phyloP scores from a whole-genome alignment of 345 rosid species.

The Citrus cavaleriei region DNA sequence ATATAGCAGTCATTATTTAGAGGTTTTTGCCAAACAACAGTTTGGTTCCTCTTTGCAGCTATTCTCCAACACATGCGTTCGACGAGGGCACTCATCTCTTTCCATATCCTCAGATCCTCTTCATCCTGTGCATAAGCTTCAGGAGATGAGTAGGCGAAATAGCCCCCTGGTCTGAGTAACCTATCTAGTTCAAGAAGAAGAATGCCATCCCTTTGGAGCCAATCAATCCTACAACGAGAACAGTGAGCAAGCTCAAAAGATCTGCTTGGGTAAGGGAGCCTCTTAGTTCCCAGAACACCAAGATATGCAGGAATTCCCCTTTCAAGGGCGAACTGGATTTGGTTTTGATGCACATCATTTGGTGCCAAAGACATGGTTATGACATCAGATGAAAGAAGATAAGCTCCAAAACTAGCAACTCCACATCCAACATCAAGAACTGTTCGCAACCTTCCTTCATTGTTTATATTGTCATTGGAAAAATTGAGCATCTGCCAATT shows the following conservation, averaged over 20 bases:
- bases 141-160: constrained; percentile 97
- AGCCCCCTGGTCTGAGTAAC: constrained; percentile 95
- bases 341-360: constrained; percentile 98
- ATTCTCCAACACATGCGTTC: constrained; percentile 96
- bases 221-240: constrained; percentile 96
- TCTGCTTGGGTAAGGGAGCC: constrained; percentile 98
- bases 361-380: constrained; percentile 93
- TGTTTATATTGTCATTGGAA: constrained; percentile 58
- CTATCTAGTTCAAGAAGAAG: constrained; percentile 98
- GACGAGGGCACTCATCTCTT: constrained; percentile 87
- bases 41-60: constrained; percentile 88
- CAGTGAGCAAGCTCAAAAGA: constrained; percentile 98
- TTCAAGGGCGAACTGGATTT: constrained; percentile 97
- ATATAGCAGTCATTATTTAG: constrained; percentile 82
- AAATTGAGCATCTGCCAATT: constrained; percentile 90
- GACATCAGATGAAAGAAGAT: constrained; percentile 82
- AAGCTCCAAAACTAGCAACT: constrained; percentile 98
- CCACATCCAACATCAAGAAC: constrained; percentile 99
- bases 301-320: constrained; percentile 99
- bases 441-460: constrained; percentile 75
- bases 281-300: constrained; percentile 92
- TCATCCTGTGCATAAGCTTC: constrained; percentile 99
- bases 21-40: constrained; percentile 96
- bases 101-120: constrained; percentile 93
- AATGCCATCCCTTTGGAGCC: constrained; percentile 98